These are phyloP conservation scores for Torulaspora gathmanii DNA, from an alignment of 805 yeast genomes.

Conservation along the genomic window DNA sequence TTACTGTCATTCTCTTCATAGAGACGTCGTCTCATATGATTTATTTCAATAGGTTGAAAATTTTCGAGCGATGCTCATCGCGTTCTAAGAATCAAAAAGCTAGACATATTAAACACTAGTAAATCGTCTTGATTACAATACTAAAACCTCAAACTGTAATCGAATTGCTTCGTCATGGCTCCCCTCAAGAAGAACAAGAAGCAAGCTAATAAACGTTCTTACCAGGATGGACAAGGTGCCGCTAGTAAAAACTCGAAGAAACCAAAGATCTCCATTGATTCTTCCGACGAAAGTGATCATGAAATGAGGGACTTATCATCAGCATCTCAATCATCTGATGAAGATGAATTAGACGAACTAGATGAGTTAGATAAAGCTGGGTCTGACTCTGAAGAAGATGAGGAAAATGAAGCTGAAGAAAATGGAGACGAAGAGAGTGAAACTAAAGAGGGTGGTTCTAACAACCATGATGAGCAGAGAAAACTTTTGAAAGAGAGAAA, in stretches of 20 bases:
- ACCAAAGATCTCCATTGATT: slow-evolving; percentile 33
- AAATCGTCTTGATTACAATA: neutral
- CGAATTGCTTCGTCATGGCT: slow-evolving; percentile 6
- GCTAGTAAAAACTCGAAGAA: slow-evolving; percentile 25
- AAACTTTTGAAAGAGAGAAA: slow-evolving; percentile 76
- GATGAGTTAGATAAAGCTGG: slow-evolving; percentile 32
- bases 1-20: neutral
- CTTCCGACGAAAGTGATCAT: slow-evolving; percentile 32
- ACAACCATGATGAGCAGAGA: slow-evolving; percentile 75
- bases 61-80: slow-evolving; percentile 14
- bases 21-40: neutral
- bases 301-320: slow-evolving; percentile 13
- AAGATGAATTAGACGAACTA: slow-evolving; percentile 21
- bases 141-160: neutral
- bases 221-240: slow-evolving; percentile 1
- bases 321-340: slow-evolving; percentile 5
- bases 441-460: slow-evolving; percentile 34
- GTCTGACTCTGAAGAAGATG: slow-evolving; percentile 30
- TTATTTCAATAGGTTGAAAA: slow-evolving; percentile 7
- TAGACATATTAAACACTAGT: neutral
- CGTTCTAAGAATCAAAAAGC: neutral
- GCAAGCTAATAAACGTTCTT: slow-evolving; percentile 11
- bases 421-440: slow-evolving; percentile 31
- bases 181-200: slow-evolving; percentile 8
- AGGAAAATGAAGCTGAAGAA: slow-evolving; percentile 25